Evolutionary conservation across 139 green algal species (phyloP).

Genomic region (Micractinium sp.): DNA sequence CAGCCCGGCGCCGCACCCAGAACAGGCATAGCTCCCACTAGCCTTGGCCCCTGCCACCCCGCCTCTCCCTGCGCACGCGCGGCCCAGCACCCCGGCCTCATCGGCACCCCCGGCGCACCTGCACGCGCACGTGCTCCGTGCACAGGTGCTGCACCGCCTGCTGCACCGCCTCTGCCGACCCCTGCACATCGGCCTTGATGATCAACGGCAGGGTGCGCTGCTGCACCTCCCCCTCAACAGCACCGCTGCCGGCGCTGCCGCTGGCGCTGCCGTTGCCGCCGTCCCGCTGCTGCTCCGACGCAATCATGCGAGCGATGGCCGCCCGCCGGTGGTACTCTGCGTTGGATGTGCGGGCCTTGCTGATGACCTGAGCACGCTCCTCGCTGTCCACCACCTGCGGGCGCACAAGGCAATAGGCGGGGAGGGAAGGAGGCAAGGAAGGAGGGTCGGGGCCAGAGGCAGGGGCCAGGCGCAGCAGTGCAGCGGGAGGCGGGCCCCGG

Average conservation of each 20-base stretch:
- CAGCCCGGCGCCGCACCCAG: too few species aligned
- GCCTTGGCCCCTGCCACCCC: too few species aligned
- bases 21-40: too few species aligned
- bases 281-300: background rate
- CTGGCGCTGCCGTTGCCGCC: background rate
- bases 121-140: slow-evolving; percentile 38
- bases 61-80: too few species aligned
- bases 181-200: slow-evolving; percentile 85
- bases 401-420: too few species aligned
- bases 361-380: slow-evolving; percentile 62
- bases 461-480: background rate
- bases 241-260: too few species aligned
- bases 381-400: slow-evolving; percentile 51
- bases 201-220: slow-evolving; percentile 61
- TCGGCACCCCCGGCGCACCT: too few species aligned
- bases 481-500: background rate
- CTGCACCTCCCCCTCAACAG: background rate
- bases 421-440: background rate
- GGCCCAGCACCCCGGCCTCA: too few species aligned
- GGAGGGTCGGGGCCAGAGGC: background rate
- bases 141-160: slow-evolving; percentile 54
- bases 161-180: slow-evolving; percentile 66
- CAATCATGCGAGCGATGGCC: slow-evolving; percentile 5
- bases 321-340: slow-evolving; percentile 23
- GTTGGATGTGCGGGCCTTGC: slow-evolving; percentile 28